Evolutionary conservation across 441 rosid species (phyloP).

Genomic region (Adansonia gregorii): DNA sequence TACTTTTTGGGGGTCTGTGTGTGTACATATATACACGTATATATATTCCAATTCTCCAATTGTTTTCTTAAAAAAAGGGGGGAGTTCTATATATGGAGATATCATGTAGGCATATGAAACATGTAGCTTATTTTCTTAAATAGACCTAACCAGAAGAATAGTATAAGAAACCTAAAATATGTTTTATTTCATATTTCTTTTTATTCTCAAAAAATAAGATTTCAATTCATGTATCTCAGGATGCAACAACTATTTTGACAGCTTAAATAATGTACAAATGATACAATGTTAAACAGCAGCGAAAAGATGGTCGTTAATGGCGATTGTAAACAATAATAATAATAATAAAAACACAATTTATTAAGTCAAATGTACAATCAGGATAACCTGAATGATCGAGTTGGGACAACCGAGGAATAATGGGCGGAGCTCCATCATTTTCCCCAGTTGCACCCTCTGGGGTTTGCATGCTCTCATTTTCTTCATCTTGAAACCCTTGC

Average conservation of each 20-base stretch:
- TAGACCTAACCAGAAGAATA: too few relatives aligned
- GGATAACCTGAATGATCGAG: constrained; percentile 33
- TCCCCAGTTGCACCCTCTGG: constrained; percentile 39
- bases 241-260: background rate
- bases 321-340: background rate
- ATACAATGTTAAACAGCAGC: background rate
- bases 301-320: background rate
- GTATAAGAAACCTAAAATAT: background rate
- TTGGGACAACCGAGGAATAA: constrained; percentile 68
- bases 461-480: constrained; percentile 22
- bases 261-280: background rate
- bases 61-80: too few relatives aligned
- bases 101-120: too few relatives aligned
- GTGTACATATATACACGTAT: too few relatives aligned
- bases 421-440: constrained; percentile 57
- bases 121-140: too few relatives aligned
- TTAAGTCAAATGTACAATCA: constrained; percentile 42
- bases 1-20: too few relatives aligned
- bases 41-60: too few relatives aligned
- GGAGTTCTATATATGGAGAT: too few relatives aligned
- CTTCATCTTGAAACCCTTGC: constrained; percentile 56
- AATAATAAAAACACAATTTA: background rate
- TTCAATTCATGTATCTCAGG: background rate
- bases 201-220: background rate
- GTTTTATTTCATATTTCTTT: background rate